Base-by-base conservation (phyloP, 345 rosid species). In the Turritis glabra region DNA sequence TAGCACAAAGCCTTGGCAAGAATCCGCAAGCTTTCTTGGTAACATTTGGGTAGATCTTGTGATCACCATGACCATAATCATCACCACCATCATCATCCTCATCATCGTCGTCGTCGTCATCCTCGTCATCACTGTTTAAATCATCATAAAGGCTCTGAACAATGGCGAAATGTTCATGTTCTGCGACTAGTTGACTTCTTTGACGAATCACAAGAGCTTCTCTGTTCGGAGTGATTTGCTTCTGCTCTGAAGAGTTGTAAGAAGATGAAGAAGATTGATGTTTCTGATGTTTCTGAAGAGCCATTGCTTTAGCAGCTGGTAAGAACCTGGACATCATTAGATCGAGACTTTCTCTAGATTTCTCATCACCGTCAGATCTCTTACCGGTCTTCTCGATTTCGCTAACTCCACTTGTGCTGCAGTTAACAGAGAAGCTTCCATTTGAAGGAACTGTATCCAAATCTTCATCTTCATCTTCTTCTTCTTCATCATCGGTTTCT, bases 281-380 rank as follows among this genome's bases (percentile, higher is more conserved):
- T 77, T 77, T 77, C 26, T 55, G 44, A 64, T 82, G 81, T 72
- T 81, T 82, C 50, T 44, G 50, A 68, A 84, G 67, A 58, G 99
- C 81, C 99, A 92, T 89, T 47, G 99, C 99, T 89, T 86, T 86
- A 41, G 99, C 96, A 41, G 99, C 99, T 21, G 99, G 97, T 75
- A 92, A 84, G 89, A 95, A 95, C 25, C 99, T 93, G 10, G 81
- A 84, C 97, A 95, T 83, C 92, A 95, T 92, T 77, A 90, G 87
- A 75, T 95, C 96, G 21, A 82, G 83, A 48, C 88, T 85, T 64
- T 80, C 87, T 44, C 69, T 80, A 30, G 50, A 69, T 10, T n/a
- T 26, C 23, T 62, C 67, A 41, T 62, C 37, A 40, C 4, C 87
- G 0, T 80, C 77, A 9, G 85, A 73, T 74, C 76, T 83, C 26